These are phyloP conservation scores for Pseudohyphozyma bogoriensis DNA, from an alignment of 768 basidiomycete genomes.

Conservation along the genomic window DNA sequence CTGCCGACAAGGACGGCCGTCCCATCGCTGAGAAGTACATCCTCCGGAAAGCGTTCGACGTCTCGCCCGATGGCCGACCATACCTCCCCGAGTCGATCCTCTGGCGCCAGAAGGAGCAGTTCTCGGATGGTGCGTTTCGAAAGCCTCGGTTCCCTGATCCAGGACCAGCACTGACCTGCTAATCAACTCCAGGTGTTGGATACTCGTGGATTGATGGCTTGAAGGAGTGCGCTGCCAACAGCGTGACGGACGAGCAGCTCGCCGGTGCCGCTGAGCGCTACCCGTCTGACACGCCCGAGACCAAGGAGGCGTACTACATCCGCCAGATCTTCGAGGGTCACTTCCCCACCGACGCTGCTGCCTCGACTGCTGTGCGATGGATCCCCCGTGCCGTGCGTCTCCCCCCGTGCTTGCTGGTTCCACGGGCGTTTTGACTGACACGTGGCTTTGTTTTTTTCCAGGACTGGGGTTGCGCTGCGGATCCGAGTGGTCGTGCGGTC, in stretches of 20 bases:
- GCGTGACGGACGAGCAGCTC: slow-evolving; percentile 73
- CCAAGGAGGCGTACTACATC: slow-evolving; percentile 92
- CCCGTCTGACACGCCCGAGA: slow-evolving; percentile 72
- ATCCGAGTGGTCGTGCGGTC: slow-evolving; percentile 91
- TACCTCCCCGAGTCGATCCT: slow-evolving; percentile 90
- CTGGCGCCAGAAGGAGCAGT: slow-evolving; percentile 99
- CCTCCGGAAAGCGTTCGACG: slow-evolving; percentile 89
- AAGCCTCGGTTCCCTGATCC: slow-evolving; percentile 62
- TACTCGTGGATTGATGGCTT: slow-evolving; percentile 48
- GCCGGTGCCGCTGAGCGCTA: slow-evolving; percentile 62
- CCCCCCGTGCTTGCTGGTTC: slow-evolving; percentile 5
- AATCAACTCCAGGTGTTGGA: slow-evolving; percentile 8
- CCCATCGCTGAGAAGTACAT: slow-evolving; percentile 99
- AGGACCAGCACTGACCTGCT: not conserved
- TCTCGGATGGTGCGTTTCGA: slow-evolving; percentile 98
- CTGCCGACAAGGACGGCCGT: slow-evolving; percentile 69
- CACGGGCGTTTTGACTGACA: not conserved
- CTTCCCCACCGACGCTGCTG: slow-evolving; percentile 78
- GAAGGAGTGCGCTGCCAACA: slow-evolving; percentile 68
- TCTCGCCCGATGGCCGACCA: slow-evolving; percentile 62
- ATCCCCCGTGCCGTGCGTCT: slow-evolving; percentile 36
- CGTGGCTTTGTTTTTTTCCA: slow-evolving; percentile 37
- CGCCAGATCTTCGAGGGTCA: slow-evolving; percentile 79
- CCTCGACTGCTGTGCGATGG: slow-evolving; percentile 80
- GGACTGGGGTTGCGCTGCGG: slow-evolving; percentile 91